These are phyloP conservation scores for Eragrostis curvula DNA, from an alignment of 176 grass and related monocot genomes.

Conservation along the genomic window DNA sequence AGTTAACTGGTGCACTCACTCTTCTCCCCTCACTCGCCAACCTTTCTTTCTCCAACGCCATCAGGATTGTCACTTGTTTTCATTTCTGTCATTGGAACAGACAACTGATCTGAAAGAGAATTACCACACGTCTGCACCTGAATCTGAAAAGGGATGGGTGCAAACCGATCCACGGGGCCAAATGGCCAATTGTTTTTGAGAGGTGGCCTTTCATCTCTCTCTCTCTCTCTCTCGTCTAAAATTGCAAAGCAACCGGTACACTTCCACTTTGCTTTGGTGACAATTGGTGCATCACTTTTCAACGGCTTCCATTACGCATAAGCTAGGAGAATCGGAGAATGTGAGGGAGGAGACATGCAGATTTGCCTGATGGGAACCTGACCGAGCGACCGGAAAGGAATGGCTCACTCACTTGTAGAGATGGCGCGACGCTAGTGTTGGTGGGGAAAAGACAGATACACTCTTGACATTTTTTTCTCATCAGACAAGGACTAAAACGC, in stretches of 20 bases:
- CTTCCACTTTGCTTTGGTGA: not conserved
- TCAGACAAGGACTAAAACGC: not conserved
- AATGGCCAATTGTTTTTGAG: not conserved
- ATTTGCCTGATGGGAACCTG: constrained; percentile 27
- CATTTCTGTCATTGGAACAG: not conserved
- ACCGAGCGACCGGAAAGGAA: constrained; percentile 28
- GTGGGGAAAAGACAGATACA: not conserved
- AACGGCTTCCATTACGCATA: not conserved
- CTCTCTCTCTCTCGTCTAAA: not conserved
- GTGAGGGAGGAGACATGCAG: not conserved
- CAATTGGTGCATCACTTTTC: constrained; percentile 8
- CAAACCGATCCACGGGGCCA: not conserved
- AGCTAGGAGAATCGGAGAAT: not conserved
- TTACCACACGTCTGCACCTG: not conserved
- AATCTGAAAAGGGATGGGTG: constrained; percentile 26
- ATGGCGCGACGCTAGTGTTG: not conserved
- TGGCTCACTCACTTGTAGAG: constrained; percentile 22
- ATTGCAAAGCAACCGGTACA: not conserved
- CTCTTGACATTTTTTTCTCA: not conserved
- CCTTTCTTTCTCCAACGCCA: not conserved
- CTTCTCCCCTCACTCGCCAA: not conserved
- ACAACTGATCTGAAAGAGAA: constrained; percentile 10
- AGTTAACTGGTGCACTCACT: not conserved
- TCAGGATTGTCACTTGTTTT: not conserved
- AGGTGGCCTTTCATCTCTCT: constrained; percentile 9